phyloP scores from a whole-genome alignment of 441 rosid genomes.

The Adansonia rubrostipa region DNA sequence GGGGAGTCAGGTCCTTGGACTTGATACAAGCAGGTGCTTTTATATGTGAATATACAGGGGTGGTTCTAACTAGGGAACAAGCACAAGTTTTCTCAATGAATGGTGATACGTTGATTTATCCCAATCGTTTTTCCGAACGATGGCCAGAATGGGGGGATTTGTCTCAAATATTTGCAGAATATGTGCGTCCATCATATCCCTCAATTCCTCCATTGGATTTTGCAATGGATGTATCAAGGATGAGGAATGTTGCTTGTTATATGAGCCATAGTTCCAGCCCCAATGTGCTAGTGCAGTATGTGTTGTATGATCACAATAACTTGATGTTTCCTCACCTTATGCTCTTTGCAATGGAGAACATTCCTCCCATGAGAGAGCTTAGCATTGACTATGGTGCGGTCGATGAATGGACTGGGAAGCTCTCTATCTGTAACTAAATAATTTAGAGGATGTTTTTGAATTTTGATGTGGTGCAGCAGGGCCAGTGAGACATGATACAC shows the following conservation, averaged over 20 bases:
- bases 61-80: conserved; percentile 85
- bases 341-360: conserved; percentile 87
- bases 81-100: conserved; percentile 76
- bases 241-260: conserved; percentile 89
- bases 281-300: conserved; percentile 79
- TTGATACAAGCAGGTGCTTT: conserved; percentile 86
- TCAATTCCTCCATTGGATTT: conserved; percentile 76
- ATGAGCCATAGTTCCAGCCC: conserved; percentile 80
- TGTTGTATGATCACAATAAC: conserved; percentile 80
- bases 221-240: conserved; percentile 80
- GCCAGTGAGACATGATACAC: conserved; percentile 27
- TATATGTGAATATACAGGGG: conserved; percentile 89
- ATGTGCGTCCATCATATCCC: conserved; percentile 60
- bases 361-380: conserved; percentile 78
- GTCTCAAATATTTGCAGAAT: conserved; percentile 53
- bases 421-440: conserved; percentile 66
- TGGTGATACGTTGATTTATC: conserved; percentile 81
- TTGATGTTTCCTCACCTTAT: conserved; percentile 80
- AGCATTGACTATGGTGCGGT: conserved; percentile 84
- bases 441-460: conserved; percentile 27
- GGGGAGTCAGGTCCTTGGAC: conserved; percentile 92
- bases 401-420: conserved; percentile 67
- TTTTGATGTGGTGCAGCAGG: conserved; percentile 31
- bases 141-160: conserved; percentile 91
- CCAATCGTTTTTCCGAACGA: conserved; percentile 67